Percentiles rank a stretch among this genome's conserved stretches.
Conservation (phyloP, 2,329 filamentous ascomycete genomes). For the Canariomyces notabilis region DNA sequence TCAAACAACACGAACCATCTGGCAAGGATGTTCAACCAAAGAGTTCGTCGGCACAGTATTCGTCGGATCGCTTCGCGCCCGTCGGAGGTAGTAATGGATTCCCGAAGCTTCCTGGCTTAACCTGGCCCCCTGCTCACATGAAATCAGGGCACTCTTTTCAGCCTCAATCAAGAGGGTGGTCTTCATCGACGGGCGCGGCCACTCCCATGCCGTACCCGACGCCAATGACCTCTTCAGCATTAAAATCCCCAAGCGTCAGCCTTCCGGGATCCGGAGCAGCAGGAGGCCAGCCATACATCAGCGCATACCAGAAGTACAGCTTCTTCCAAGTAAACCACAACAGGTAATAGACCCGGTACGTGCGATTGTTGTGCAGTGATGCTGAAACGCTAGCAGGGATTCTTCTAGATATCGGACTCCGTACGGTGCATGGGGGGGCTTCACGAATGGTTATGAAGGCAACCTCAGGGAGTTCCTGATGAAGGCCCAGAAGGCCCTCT, state of each 20-base stretch:
- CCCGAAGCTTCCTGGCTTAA: constrained; percentile 28
- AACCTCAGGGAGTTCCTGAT: constrained; percentile 44
- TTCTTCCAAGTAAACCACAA: constrained; percentile 59
- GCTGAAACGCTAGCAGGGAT: constrained; percentile 37
- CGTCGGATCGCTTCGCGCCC: constrained; percentile 27
- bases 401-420: constrained; percentile 54
- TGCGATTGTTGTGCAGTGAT: neutral
- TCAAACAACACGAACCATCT: constrained; percentile 19
- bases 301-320: constrained; percentile 48
- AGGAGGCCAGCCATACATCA: constrained; percentile 28
- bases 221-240: constrained; percentile 26
- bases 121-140: constrained; percentile 29
- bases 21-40: constrained; percentile 24
- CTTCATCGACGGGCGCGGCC: constrained; percentile 19
- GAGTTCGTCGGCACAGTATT: constrained; percentile 18
- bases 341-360: constrained; percentile 36
- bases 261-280: constrained; percentile 15
- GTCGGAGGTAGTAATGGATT: constrained; percentile 29
- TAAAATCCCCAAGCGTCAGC: constrained; percentile 20
- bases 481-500: constrained; percentile 37
- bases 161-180: constrained; percentile 30
- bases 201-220: constrained; percentile 14
- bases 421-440: constrained; percentile 52
- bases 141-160: constrained; percentile 34
- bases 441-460: constrained; percentile 58